These are phyloP conservation scores for Capillidium rhysosporum DNA, from an alignment of 371 early-diverging fungal genomes.

Conservation along the genomic window DNA sequence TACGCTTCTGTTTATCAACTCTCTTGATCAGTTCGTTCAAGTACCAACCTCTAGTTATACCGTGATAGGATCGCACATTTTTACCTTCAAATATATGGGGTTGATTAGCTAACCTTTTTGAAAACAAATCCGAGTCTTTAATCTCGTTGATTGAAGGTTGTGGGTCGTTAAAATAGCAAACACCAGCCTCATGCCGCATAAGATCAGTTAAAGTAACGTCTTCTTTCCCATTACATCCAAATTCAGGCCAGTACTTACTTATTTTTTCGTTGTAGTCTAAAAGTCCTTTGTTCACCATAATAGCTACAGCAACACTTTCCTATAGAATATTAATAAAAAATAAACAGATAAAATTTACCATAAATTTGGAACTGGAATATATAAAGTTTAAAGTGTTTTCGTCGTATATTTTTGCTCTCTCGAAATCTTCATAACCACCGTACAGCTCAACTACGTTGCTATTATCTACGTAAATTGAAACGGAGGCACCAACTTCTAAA, in stretches of 20 bases:
- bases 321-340: not conserved
- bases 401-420: slow-evolving; percentile 18
- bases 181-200: slow-evolving; percentile 41
- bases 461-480: slow-evolving; percentile 30
- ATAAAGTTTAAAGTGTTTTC: slow-evolving; percentile 36
- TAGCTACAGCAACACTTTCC: slow-evolving; percentile 23
- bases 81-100: slow-evolving; percentile 37
- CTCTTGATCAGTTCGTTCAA: slow-evolving; percentile 44
- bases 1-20: slow-evolving; percentile 25
- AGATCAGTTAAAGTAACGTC: slow-evolving; percentile 38
- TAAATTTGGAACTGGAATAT: slow-evolving; percentile 36
- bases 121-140: slow-evolving; percentile 11
- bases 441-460: slow-evolving; percentile 31
- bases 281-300: slow-evolving; percentile 31
- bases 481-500: slow-evolving; percentile 28
- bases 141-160: slow-evolving; percentile 13
- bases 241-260: slow-evolving; percentile 53
- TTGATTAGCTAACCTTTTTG: slow-evolving; percentile 26
- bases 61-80: slow-evolving; percentile 33
- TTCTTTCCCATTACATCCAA: slow-evolving; percentile 46
- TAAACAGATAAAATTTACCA: slow-evolving; percentile 9
- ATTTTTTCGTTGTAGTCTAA: slow-evolving; percentile 31
- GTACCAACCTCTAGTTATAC: slow-evolving; percentile 44
- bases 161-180: slow-evolving; percentile 26
- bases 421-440: slow-evolving; percentile 36